These are phyloP conservation scores for Rhodotorula graminis DNA, from an alignment of 768 basidiomycete genomes.

Conservation along the genomic window DNA sequence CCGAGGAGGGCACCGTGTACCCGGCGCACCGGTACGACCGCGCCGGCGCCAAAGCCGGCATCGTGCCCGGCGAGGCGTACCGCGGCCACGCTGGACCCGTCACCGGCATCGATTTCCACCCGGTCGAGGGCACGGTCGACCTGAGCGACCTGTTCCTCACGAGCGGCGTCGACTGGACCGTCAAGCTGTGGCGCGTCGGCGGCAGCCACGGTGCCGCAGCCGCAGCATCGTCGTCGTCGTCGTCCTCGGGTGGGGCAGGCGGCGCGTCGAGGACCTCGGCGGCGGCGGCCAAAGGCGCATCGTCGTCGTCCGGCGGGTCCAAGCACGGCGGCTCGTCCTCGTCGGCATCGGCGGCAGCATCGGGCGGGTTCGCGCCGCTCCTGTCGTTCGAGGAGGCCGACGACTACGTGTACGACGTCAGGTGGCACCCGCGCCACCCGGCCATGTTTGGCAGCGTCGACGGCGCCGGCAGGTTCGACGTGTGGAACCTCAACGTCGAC, in stretches of 20 bases:
- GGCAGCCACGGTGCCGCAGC: background rate
- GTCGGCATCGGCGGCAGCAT: background rate
- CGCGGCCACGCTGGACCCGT: conserved; percentile 88
- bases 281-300: background rate
- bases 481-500: conserved; percentile 97
- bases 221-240: background rate
- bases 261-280: background rate
- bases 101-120: conserved; percentile 92
- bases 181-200: conserved; percentile 75
- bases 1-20: conserved; percentile 95
- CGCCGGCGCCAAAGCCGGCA: conserved; percentile 90
- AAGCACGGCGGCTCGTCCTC: background rate
- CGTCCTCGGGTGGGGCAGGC: background rate
- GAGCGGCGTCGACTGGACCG: conserved; percentile 93
- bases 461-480: conserved; percentile 88
- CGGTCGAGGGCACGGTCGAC: conserved; percentile 81
- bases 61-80: conserved; percentile 90
- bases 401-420: conserved; percentile 97
- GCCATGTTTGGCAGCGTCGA: conserved; percentile 90
- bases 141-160: conserved; percentile 93
- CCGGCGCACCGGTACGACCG: conserved; percentile 96
- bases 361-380: conserved; percentile 57
- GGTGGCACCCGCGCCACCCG: conserved; percentile 95
- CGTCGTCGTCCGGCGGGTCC: background rate
- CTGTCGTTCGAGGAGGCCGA: conserved; percentile 96